A percentile compares a stretch with the other conserved stretches of the same genome.
These are phyloP conservation scores for Arthrobotrys sinensis DNA, from an alignment of 2,329 filamentous ascomycete species.

Conservation along the genomic window DNA sequence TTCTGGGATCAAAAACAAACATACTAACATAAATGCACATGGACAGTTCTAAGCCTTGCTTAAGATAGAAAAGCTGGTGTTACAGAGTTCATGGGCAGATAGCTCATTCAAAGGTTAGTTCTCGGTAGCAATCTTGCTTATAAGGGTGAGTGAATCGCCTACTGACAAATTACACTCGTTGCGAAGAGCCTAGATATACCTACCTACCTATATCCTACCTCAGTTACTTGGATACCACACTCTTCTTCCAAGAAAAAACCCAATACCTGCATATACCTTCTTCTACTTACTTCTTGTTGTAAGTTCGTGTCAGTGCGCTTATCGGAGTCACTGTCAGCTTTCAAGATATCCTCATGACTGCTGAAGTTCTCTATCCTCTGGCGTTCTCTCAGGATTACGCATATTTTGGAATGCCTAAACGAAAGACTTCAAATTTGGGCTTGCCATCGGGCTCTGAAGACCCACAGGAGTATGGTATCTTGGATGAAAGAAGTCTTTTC, in stretches of 20 bases:
- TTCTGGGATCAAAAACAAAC: conserved; percentile 30
- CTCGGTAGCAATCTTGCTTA: conserved; percentile 8
- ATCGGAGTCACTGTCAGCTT: conserved; percentile 27
- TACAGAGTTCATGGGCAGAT: conserved; percentile 6
- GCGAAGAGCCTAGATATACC: conserved; percentile 31
- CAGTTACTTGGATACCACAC: conserved; percentile 3
- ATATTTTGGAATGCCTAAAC: conserved; percentile 59
- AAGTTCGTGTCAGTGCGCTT: conserved; percentile 41
- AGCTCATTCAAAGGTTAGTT: conserved; percentile 37
- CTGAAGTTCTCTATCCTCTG: conserved; percentile 55
- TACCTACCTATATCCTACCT: not conserved
- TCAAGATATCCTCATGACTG: conserved; percentile 37
- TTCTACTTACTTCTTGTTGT: conserved; percentile 26
- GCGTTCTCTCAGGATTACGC: conserved; percentile 58
- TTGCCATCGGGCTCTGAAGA: conserved; percentile 31
- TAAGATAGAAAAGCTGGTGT: conserved; percentile 32
- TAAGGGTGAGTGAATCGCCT: conserved; percentile 27
- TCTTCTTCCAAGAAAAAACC: not conserved
- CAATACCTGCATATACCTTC: conserved; percentile 29
- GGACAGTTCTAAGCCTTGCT: conserved; percentile 40
- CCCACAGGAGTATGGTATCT: conserved; percentile 43
- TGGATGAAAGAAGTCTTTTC: conserved; percentile 48
- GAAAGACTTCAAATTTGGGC: conserved; percentile 43
- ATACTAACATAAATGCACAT: conserved; percentile 40
- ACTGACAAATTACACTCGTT: conserved; percentile 17